A percentile compares a stretch with the other conserved stretches of the same genome.
Evolutionary conservation across 2,329 filamentous ascomycete species (phyloP).

Genomic region (Aspergillus hortae): DNA sequence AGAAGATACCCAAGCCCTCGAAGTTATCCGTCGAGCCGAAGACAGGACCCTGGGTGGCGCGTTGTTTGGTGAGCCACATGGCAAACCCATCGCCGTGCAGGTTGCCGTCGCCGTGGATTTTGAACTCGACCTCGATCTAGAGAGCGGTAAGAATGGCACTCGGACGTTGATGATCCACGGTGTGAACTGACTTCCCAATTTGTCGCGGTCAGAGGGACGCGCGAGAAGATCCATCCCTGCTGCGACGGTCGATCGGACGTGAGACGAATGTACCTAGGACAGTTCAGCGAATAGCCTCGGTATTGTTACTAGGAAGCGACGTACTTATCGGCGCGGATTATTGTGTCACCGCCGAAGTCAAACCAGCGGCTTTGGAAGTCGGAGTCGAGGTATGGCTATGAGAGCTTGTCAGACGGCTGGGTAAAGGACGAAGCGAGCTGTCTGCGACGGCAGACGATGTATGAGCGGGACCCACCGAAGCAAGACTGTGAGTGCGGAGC

Average conservation of each 20-base stretch:
- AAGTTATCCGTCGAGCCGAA: conserved; percentile 88
- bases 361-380: conserved; percentile 99
- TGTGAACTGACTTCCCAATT: conserved; percentile 77
- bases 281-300: conserved; percentile 8
- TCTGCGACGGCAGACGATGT: conserved; percentile 3
- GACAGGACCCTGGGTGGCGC: conserved; percentile 73
- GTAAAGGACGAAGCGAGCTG: conserved; percentile 6
- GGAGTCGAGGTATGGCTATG: conserved; percentile 89
- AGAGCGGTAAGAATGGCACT: background rate
- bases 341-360: conserved; percentile 94
- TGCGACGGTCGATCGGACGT: conserved; percentile 88
- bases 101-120: conserved; percentile 82
- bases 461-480: conserved; percentile 58
- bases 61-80: conserved; percentile 96
- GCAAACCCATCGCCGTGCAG: conserved; percentile 96
- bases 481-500: conserved; percentile 83
- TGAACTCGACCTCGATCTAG: conserved; percentile 90
- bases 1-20: conserved; percentile 89
- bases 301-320: background rate
- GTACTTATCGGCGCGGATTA: conserved; percentile 67
- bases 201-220: conserved; percentile 90
- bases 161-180: too few relatives aligned
- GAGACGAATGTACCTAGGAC: conserved; percentile 80
- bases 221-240: conserved; percentile 88
- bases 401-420: background rate